Base-by-base conservation (phyloP, 305 asterid species). In the Fraxinus sp. region DNA sequence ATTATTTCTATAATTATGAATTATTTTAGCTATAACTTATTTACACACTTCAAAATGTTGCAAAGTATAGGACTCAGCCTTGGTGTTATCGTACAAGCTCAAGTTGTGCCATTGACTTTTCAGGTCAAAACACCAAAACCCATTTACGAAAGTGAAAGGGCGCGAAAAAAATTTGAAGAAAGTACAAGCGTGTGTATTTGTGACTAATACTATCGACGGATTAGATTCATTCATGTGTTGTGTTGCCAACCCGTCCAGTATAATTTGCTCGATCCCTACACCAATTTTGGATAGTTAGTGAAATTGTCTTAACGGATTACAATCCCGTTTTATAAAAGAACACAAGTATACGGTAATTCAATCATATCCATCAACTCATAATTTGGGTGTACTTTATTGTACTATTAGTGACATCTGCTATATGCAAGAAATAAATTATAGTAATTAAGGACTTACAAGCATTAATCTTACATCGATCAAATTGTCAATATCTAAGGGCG, bases 401-500 rank as follows among this genome's bases (percentile, higher is more conserved):
- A 11, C 37, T 4, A 24, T 30, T 37, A 77, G 74, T 84, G 84
- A 86, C 85, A 86, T 86, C 35, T 77, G 80, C 57, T 78, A 52
- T 26, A 80, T 80, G 79, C 75, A 83, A 62, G 66, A 84, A 85
- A 78, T 28, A 13, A 83, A 80, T 35, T 36, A 49, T 77, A 84
- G 59, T 73, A 73, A 80, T 79, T 85, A 57, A 87, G 77, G 74
- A 84, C 73, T 79, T 49, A 77, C 26, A 70, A 78, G 77, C 86
- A 82, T 81, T 79, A 52, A 80, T 49, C 62, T 78, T 30, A 39
- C 46, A 80, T 77, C 78, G 81, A 70, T 68, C 79, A 36, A 79
- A 22, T 84, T 78, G 75, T 70, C 84, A 80, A 82, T 33, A 68
- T 2, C 79, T 59, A 78, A 79, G 24, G 35, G 74, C 3, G 70